phyloP scores from a whole-genome alignment of 306 rosid species.

The Cucumis melo region DNA sequence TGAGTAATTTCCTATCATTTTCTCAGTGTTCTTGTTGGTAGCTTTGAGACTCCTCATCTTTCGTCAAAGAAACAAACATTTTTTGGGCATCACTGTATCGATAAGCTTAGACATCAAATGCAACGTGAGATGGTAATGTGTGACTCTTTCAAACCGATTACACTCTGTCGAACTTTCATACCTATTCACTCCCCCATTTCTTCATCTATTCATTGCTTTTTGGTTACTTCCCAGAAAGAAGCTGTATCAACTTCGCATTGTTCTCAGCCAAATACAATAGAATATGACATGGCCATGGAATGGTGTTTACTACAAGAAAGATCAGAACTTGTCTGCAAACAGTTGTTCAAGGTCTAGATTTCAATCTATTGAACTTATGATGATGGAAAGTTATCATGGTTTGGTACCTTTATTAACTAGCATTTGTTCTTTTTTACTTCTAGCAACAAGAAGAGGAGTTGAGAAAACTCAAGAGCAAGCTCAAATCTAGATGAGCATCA shows the following conservation, averaged over 20 bases:
- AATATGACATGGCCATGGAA: constrained; percentile 46
- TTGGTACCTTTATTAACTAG: background rate
- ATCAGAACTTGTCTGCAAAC: constrained; percentile 32
- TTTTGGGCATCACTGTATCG: constrained; percentile 54
- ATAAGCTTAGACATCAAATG: constrained; percentile 35
- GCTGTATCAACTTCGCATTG: constrained; percentile 46
- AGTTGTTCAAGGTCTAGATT: constrained; percentile 39
- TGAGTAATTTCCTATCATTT: background rate
- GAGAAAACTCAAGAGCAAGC: constrained; percentile 37
- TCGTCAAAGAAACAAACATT: constrained; percentile 43
- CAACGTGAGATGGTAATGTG: constrained; percentile 51
- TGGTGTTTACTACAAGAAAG: constrained; percentile 37
- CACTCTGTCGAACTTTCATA: background rate
- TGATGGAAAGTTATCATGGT: constrained; percentile 3
- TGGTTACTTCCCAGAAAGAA: constrained; percentile 24
- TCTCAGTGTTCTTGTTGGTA: constrained; percentile 64
- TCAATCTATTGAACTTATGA: background rate
- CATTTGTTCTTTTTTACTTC: background rate
- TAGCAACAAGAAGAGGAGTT: constrained; percentile 61
- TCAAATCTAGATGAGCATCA: constrained; percentile 30
- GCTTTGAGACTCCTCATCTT: constrained; percentile 31
- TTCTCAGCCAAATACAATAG: constrained; percentile 41
- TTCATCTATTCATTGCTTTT: background rate
- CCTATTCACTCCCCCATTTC: background rate
- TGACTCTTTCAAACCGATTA: background rate